Base-by-base conservation (phyloP, 768 basidiomycete genomes). In the Leccinum barrowsii region DNA sequence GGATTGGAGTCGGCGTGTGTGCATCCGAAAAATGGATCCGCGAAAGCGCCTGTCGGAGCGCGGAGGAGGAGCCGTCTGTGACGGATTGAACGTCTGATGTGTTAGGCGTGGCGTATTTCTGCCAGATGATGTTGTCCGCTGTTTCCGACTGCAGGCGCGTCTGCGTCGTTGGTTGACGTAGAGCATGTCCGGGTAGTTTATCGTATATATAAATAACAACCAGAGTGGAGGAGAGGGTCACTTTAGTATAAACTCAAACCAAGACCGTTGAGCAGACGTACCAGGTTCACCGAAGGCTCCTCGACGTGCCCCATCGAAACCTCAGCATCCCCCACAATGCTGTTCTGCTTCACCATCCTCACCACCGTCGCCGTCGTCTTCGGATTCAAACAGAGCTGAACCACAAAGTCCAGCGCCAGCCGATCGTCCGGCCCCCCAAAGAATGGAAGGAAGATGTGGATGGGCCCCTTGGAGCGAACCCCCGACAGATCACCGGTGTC, bases 381-480 rank as follows among this genome's bases (percentile, higher is more conserved):
- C 13, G 82, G 76, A 62, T 87, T 88, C 58, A 80, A 76, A 70
- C 91, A 94, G 28, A 97, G 76, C 73, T 95, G 94, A 13, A 89
- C 82, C 19, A 91, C 88, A 64, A 98, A 85, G 32, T 89, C 85
- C 35, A 98, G 75, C 0, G 93, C 92, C 19, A 94, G 78, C 3
- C 96, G 80, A 69, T 97, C 95, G 70, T 98, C 96, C 0, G 93
- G 89, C 0, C 95, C 96, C 26, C 96, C 95, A 70, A 93, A 90
- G 82, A 98, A 98, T 0, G 93, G 90, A 15, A 97, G 67, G 74
- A 93, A 90, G 12, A 98, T 63, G 67, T 92, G 90, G 65, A 85
- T 80, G 10, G 65, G 70, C 40, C 73, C 74, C 49, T 71, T 70
- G 34, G 56, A 1, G 30, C 34, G 67, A 7, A 7, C 21, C 21